These are phyloP conservation scores for Fraxinus sp. DNA, from an alignment of 305 asterid genomes.

Conservation along the genomic window DNA sequence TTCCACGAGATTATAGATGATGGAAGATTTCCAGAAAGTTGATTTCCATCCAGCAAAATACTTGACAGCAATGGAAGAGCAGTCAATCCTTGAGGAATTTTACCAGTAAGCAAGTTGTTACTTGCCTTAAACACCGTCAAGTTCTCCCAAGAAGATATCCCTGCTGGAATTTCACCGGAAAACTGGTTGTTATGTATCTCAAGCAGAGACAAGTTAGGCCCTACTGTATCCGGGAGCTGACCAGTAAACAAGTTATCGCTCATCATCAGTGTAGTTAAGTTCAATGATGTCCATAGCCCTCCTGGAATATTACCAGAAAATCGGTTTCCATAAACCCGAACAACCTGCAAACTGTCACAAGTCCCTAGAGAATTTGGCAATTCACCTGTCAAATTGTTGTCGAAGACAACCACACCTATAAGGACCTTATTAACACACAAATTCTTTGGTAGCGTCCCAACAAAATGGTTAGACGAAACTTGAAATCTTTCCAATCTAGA, in stretches of 20 bases:
- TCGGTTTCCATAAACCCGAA: constrained; percentile 41
- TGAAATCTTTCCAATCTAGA: constrained; percentile 47
- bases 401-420: constrained; percentile 45
- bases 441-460: constrained; percentile 54
- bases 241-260: constrained; percentile 60
- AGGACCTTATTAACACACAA: constrained; percentile 55
- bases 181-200: constrained; percentile 63
- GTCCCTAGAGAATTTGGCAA: constrained; percentile 60
- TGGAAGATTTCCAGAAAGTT: constrained; percentile 63
- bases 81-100: constrained; percentile 63
- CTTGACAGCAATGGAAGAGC: constrained; percentile 40
- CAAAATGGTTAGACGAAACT: constrained; percentile 54
- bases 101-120: constrained; percentile 55
- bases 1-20: constrained; percentile 63
- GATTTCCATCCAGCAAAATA: constrained; percentile 61
- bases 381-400: constrained; percentile 58
- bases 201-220: constrained; percentile 36
- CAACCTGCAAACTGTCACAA: constrained; percentile 48
- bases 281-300: constrained; percentile 54
- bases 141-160: constrained; percentile 54
- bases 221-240: constrained; percentile 49
- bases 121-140: constrained; percentile 54
- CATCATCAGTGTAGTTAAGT: constrained; percentile 35
- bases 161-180: constrained; percentile 63
- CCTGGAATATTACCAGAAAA: constrained; percentile 63